These are phyloP conservation scores for Phialophora expanda DNA, from an alignment of 2,329 filamentous ascomycete species.

Conservation along the genomic window DNA sequence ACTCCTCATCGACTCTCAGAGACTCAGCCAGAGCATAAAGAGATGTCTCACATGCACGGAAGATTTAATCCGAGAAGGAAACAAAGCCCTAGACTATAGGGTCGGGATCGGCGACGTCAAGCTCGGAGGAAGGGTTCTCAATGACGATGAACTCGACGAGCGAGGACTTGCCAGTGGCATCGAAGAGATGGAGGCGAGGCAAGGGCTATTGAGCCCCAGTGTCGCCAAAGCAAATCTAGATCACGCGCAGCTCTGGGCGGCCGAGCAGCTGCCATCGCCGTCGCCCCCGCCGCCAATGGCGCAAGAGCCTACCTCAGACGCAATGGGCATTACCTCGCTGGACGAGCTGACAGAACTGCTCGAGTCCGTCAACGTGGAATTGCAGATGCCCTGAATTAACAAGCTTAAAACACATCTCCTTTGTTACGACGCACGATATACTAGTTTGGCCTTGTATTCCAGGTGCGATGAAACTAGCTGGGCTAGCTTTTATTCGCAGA, in stretches of 20 bases:
- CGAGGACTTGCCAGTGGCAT: constrained; percentile 22
- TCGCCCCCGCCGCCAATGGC: background rate
- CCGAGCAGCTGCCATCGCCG: background rate
- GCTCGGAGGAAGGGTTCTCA: constrained; percentile 78
- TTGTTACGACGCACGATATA: constrained; percentile 3
- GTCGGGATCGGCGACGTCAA: constrained; percentile 80
- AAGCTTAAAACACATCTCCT: background rate
- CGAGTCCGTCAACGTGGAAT: constrained; percentile 15
- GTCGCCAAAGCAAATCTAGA: constrained; percentile 30
- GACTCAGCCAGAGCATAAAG: constrained; percentile 92
- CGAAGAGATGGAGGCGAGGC: constrained; percentile 25
- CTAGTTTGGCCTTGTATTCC: background rate
- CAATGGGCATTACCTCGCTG: constrained; percentile 14
- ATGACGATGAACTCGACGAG: constrained; percentile 64
- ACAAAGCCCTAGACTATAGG: constrained; percentile 81
- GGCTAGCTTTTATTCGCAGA: background rate
- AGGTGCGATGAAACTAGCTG: background rate
- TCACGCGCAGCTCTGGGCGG: constrained; percentile 28
- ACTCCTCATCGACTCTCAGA: constrained; percentile 85
- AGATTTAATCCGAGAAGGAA: constrained; percentile 84
- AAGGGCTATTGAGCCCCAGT: constrained; percentile 37
- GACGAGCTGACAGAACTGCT: constrained; percentile 19
- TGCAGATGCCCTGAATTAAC: background rate
- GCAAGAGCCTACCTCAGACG: constrained; percentile 2
- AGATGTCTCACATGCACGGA: constrained; percentile 89